phyloP scores from a whole-genome alignment of 2,329 filamentous ascomycete species.

The Ophiostoma sp. region DNA sequence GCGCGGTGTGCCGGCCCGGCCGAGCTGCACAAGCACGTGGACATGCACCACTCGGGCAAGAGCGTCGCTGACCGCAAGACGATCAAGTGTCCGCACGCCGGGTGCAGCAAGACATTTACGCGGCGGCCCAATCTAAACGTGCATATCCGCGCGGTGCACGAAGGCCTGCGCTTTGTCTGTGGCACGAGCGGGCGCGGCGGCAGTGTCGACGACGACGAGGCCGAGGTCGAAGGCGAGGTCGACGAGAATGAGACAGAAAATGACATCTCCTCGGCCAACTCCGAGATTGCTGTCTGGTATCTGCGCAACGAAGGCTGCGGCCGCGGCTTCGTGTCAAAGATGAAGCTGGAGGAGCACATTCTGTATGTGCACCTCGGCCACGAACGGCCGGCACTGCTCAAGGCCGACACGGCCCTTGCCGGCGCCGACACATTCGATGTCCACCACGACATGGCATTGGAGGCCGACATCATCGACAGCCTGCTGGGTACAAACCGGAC shows the following conservation, averaged over 20 bases:
- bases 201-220: background rate
- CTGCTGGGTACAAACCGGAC: slow-evolving; percentile 38
- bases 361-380: slow-evolving; percentile 72
- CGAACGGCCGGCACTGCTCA: slow-evolving; percentile 38
- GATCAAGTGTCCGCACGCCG: slow-evolving; percentile 60
- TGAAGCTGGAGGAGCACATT: slow-evolving; percentile 76
- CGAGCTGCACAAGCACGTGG: slow-evolving; percentile 70
- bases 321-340: slow-evolving; percentile 69
- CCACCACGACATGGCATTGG: slow-evolving; percentile 19
- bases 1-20: slow-evolving; percentile 60
- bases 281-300: slow-evolving; percentile 59
- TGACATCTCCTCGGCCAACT: slow-evolving; percentile 38
- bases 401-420: slow-evolving; percentile 12
- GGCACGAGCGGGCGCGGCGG: slow-evolving; percentile 38
- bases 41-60: slow-evolving; percentile 65
- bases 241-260: background rate
- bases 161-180: slow-evolving; percentile 74
- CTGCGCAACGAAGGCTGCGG: slow-evolving; percentile 62
- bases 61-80: slow-evolving; percentile 59
- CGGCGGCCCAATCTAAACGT: slow-evolving; percentile 76
- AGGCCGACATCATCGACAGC: slow-evolving; percentile 32
- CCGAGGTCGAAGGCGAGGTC: background rate
- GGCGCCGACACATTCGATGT: background rate
- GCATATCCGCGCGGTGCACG: slow-evolving; percentile 72
- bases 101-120: slow-evolving; percentile 73